A percentile compares a stretch with the other conserved stretches of the same genome.
Conservation (phyloP, 1,139 yeast genomes). For the Candida gigantensis region DNA sequence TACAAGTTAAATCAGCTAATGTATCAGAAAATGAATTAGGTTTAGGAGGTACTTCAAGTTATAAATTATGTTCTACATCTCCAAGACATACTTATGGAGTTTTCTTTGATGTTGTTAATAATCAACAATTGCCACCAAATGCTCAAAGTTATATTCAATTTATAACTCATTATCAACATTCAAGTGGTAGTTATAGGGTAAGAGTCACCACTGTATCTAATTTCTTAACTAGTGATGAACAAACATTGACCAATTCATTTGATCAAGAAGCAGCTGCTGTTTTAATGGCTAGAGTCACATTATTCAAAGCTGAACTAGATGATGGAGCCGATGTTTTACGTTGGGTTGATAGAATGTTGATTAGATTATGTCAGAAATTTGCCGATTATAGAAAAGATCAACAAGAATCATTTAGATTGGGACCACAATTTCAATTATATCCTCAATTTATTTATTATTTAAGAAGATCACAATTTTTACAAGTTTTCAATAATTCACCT, state of each 20-base stretch:
- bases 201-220: slow-evolving; percentile 89
- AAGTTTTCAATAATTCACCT: slow-evolving; percentile 96
- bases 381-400: slow-evolving; percentile 53
- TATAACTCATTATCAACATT: slow-evolving; percentile 76
- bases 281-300: slow-evolving; percentile 89
- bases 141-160: slow-evolving; percentile 66
- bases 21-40: slow-evolving; percentile 95
- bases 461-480: slow-evolving; percentile 94
- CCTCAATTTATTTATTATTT: slow-evolving; percentile 96
- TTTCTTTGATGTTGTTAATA: slow-evolving; percentile 80
- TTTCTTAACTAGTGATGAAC: slow-evolving; percentile 54
- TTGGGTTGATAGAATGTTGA: slow-evolving; percentile 54
- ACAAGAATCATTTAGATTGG: slow-evolving; percentile 48
- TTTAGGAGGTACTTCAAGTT: slow-evolving; percentile 85
- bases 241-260: slow-evolving; percentile 63
- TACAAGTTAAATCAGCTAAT: slow-evolving; percentile 60
- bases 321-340: slow-evolving; percentile 55
- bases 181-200: slow-evolving; percentile 78
- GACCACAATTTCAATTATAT: slow-evolving; percentile 54
- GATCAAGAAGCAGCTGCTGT: slow-evolving; percentile 99
- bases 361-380: slow-evolving; percentile 51
- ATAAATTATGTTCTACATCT: slow-evolving; percentile 79
- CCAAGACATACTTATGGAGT: slow-evolving; percentile 87
- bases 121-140: slow-evolving; percentile 46
- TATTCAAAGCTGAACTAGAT: slow-evolving; percentile 79